Evolutionary conservation across 345 rosid genomes (phyloP), one percentile per base, ranked within the genome.

Genomic region (Passiflora organensis): DNA sequence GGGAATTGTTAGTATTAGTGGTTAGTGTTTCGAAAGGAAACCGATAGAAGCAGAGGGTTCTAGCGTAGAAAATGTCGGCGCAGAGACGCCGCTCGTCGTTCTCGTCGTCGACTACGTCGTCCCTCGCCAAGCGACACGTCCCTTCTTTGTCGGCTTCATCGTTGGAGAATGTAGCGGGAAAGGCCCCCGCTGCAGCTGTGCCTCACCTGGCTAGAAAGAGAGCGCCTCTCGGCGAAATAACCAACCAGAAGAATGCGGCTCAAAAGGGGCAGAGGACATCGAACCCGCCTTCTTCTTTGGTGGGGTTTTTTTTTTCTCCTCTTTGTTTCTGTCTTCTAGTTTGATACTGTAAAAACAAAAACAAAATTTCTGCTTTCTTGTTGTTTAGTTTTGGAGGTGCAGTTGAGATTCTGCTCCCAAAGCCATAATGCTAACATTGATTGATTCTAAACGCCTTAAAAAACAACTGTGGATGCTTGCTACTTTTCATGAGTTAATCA

Each of bases 211-310:
- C 77, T 39, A 85, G 81, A 82, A 82, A 81, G 76, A 77, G 96
- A 66, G 83, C 84, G 15, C 95, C 96, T 13, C 88, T 90, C 21
- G 62, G 77, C 50, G 85, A 90, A 55, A 70, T 90, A 58, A 78
- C 91, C 1, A 90, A 87, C 66, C 81, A 74, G 13, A 87, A 70
- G 67, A 83, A 63, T 16, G 60, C 41, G 32, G n/a, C 65, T 48
- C 73, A 42, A 14, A 65, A 56, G 51, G 73, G 43, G 5, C 68
- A 77, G 0, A 78, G 75, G 64, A 46, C 64, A 74, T 68, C 76
- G 1, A 56, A 62, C 48, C 57, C 83, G 4, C 62, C 80, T 18
- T 78, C 95, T 38, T 56, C 74, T 63, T 41, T 77, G 85, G 97
- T 90, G 55, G 56, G 84, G 68, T 47, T 52, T 39, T 19, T 10